Base-by-base conservation (phyloP, 2,329 filamentous ascomycete species). In the Neofusicoccum ribis region DNA sequence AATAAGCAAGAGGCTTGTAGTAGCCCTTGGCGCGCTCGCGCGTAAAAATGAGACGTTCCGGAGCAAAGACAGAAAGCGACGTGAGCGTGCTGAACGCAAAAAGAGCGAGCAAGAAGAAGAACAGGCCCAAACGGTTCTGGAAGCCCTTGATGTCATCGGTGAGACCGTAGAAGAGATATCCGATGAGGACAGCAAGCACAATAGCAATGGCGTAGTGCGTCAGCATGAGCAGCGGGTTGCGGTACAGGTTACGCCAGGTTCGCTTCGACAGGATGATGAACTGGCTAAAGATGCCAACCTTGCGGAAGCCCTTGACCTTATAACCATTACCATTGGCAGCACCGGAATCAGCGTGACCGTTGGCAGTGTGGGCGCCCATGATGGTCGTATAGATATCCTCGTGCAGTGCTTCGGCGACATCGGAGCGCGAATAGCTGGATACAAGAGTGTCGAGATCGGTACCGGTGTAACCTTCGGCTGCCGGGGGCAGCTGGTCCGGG, bases 191-290 rank as follows among this genome's bases (percentile, higher is more conserved):
- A 1, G 93, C 95, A 5, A 99, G 86, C 0, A 98, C 81, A 67
- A 99, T 98, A 7, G 95, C 93, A 70, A 97, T 98, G 43, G 95
- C 95, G 75, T 98, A 99, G 79, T 99, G 95, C 0, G 93, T 97
- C 65, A 99, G 86, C 95, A 99, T 99, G 66, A 99, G 83, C 86
- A 98, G 93, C 1, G 95, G 95, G 76, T 99, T 97, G 65, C 95
- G 89, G 81, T 99, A 98, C 6, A 99, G 84, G 74, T 99, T 99
- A 74, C 91, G 93, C 94, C 94, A 99, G 0, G 95, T 99, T 51
- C 95, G 88, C 72, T 89, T 86, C 0, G 94, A 96, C 12, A 99
- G 83, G 70, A 99, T 97, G 63, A 89, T 74, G 78, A 99, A 98
- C 77, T 99, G 95, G 49, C 89, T 85, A 8, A 85, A 72, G 69